Evolutionary conservation across 1,284 basidiomycete species (phyloP).

Genomic region (Xanthoconium separans): DNA sequence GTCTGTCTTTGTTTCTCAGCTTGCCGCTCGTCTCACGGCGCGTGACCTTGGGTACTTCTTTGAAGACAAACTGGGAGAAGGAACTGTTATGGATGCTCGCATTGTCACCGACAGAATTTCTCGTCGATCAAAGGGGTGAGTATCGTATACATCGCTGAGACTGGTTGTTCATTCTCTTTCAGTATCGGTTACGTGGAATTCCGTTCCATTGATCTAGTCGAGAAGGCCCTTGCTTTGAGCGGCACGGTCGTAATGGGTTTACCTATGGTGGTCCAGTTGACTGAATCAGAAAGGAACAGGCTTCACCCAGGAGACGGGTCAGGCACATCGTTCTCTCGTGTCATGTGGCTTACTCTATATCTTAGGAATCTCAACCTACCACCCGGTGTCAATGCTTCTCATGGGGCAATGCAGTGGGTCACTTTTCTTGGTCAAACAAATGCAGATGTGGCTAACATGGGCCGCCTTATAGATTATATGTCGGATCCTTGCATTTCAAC

Average conservation of each 20-base stretch:
- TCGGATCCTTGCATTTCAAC: conserved; percentile 95
- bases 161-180: conserved; percentile 14
- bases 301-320: conserved; percentile 82
- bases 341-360: conserved; percentile 17
- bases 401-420: conserved; percentile 75
- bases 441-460: conserved; percentile 18
- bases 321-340: conserved; percentile 26
- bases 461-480: conserved; percentile 72
- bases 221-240: conserved; percentile 84
- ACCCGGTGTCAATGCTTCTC: conserved; percentile 70
- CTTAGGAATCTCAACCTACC: conserved; percentile 73
- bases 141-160: conserved; percentile 3
- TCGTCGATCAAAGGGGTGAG: conserved; percentile 92
- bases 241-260: conserved; percentile 98
- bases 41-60: conserved; percentile 98
- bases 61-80: conserved; percentile 92
- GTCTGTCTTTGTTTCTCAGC: conserved; percentile 97
- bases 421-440: conserved; percentile 16
- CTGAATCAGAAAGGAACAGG: conserved; percentile 94
- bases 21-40: conserved; percentile 92
- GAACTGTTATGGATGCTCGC: conserved; percentile 89
- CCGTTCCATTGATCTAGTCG: conserved; percentile 84
- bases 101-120: conserved; percentile 95
- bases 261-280: conserved; percentile 93
- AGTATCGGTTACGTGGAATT: conserved; percentile 98